These are phyloP conservation scores for Sporobolomyces roseus DNA, from an alignment of 768 basidiomycete species.

Conservation along the genomic window DNA sequence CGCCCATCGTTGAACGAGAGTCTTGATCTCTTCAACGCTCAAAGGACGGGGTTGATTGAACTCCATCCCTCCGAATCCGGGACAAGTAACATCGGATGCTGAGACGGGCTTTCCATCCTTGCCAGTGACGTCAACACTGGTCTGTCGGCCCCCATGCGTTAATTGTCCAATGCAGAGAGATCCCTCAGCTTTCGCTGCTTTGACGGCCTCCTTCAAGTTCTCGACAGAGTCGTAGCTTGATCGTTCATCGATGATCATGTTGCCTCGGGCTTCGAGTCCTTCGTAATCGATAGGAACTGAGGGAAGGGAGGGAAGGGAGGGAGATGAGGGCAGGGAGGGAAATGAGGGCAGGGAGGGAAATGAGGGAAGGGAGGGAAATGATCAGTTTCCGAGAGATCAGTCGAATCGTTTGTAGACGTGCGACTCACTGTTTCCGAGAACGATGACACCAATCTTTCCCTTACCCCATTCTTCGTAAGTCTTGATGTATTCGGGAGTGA, in stretches of 20 bases:
- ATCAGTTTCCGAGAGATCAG: too few species aligned
- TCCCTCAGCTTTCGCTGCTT: constrained; percentile 44
- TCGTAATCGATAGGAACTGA: constrained; percentile 23
- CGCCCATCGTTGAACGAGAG: constrained; percentile 48
- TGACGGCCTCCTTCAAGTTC: constrained; percentile 45
- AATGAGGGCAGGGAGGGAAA: neutral
- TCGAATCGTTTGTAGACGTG: too few species aligned
- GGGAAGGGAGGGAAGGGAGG: neutral
- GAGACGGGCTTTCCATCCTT: constrained; percentile 16
- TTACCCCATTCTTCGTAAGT: constrained; percentile 48
- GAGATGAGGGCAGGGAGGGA: neutral
- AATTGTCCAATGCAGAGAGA: constrained; percentile 46
- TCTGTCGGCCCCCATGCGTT: constrained; percentile 46
- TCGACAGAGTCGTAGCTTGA: constrained; percentile 44
- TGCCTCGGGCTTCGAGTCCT: constrained; percentile 46
- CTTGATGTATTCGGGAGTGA: constrained; percentile 45
- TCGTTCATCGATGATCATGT: constrained; percentile 44
- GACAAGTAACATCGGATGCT: constrained; percentile 42
- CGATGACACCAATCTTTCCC: constrained; percentile 46
- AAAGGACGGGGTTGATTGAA: constrained; percentile 39
- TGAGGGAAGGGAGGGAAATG: too few species aligned
- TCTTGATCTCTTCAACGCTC: constrained; percentile 51
- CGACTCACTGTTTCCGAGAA: constrained; percentile 46
- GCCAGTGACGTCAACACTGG: constrained; percentile 6
- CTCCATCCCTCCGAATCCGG: constrained; percentile 41